These are phyloP conservation scores for Alternaria ventricosa DNA, from an alignment of 2,329 filamentous ascomycete species.

Conservation along the genomic window DNA sequence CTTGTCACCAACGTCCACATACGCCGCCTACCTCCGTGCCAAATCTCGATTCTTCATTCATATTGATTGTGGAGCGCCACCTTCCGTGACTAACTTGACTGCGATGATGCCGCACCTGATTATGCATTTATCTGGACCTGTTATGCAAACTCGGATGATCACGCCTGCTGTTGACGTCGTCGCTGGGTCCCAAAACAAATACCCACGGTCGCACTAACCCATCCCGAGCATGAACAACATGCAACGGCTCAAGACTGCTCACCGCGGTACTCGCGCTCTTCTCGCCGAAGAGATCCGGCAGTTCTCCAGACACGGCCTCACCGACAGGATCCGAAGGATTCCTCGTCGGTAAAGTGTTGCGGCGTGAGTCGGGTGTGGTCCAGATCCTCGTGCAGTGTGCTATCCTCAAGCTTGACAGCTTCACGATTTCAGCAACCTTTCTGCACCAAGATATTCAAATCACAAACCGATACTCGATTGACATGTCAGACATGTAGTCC, in stretches of 20 bases:
- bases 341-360: slow-evolving; percentile 2
- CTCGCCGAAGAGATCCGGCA: neutral
- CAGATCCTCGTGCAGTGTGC: slow-evolving; percentile 3
- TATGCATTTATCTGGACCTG: neutral
- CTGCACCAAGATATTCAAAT: neutral
- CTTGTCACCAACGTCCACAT: slow-evolving; percentile 18
- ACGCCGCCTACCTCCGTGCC: slow-evolving; percentile 8
- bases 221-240: neutral
- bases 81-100: slow-evolving; percentile 3
- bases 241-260: neutral
- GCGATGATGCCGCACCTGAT: neutral
- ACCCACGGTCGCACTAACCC: neutral
- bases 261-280: neutral
- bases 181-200: neutral
- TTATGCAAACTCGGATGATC: neutral
- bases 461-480: neutral
- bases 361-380: slow-evolving; percentile 2
- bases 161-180: neutral
- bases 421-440: slow-evolving; percentile 1
- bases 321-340: slow-evolving; percentile 9
- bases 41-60: slow-evolving; percentile 1
- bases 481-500: neutral
- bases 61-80: slow-evolving; percentile 4
- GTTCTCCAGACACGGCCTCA: neutral
- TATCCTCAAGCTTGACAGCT: neutral